Base-by-base conservation (phyloP, 148 eudicot species). In the Rhododendron ferrugineum region DNA sequence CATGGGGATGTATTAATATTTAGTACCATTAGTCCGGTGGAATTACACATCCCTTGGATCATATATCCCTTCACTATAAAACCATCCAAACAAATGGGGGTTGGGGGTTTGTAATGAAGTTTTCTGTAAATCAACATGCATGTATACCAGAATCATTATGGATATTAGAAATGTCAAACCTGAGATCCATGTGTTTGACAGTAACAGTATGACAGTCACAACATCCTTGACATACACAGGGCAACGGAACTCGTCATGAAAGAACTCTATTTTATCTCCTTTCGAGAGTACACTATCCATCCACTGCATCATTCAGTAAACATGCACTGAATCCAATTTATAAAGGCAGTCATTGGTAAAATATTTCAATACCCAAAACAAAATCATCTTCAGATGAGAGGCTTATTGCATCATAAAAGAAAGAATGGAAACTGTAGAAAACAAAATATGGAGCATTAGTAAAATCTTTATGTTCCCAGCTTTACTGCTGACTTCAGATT, bases 211-310 rank as follows among this genome's bases (percentile, higher is more conserved):
- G 84, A 91, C 83, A 85, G 91, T 85, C 66, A 92, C 98, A 49
- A 94, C 90, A 91, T 96, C 99, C 85, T 94, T 94, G 82, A 96
- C 94, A 87, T 82, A 96, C 37, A 96, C 93, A 28, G 99, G 98
- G 87, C 96, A 94, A 13, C 99, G 98, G 47, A 89, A 96, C 91
- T 96, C 99, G 20, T 96, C 99, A 85, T 89, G 87, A 86, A 95
- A 95, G 94, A 95, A 93, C 82, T 92, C 88, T 28, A 88, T 85
- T 82, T 82, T 85, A 76, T 91, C 90, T 82, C 98, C 98, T 90
- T 93, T 93, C 46, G 95, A 90, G 49, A 96, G 92, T 36, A 90
- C 93, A 54, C 92, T 85, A 85, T 96, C 93, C 83, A 96, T 94
- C 98, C 99, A 96, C 99, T 96, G 94, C 79, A 85, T 64, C 74